These are phyloP conservation scores for Coleophoma crateriformis DNA, from an alignment of 2,329 filamentous ascomycete genomes.

Conservation along the genomic window DNA sequence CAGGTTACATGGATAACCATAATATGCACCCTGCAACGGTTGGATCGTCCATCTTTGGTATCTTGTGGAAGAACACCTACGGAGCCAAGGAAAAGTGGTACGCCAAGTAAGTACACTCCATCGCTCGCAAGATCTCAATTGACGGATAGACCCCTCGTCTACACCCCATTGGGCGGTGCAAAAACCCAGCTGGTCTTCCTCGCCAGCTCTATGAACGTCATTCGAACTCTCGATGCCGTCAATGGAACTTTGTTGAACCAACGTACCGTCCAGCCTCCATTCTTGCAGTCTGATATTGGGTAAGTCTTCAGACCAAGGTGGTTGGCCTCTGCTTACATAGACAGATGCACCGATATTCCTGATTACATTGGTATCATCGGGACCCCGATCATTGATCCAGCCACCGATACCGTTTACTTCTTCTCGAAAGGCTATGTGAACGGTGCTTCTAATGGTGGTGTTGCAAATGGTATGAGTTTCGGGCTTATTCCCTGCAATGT, in stretches of 20 bases:
- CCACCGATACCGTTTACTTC: constrained; percentile 29
- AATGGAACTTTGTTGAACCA: constrained; percentile 32
- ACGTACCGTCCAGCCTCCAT: constrained; percentile 33
- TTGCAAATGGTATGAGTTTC: constrained; percentile 13
- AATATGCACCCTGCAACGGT: constrained; percentile 33
- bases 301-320: too few relatives aligned
- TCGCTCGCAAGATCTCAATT: neutral
- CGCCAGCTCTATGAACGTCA: constrained; percentile 32
- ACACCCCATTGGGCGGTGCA: constrained; percentile 29
- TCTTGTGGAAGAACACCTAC: constrained; percentile 27
- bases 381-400: constrained; percentile 30
- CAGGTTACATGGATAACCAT: constrained; percentile 33
- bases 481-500: neutral
- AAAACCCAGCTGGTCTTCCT: constrained; percentile 30
- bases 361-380: constrained; percentile 32
- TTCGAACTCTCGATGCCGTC: constrained; percentile 34
- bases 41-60: constrained; percentile 29
- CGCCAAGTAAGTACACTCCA: constrained; percentile 24
- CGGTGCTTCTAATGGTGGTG: constrained; percentile 18
- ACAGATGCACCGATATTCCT: constrained; percentile 32
- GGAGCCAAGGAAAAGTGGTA: constrained; percentile 28
- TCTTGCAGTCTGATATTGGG: constrained; percentile 20
- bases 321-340: too few relatives aligned
- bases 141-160: constrained; percentile 28
- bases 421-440: constrained; percentile 30